Percentiles rank a stretch among this genome's conserved stretches.
Evolutionary conservation across 179 eudicot genomes (phyloP).

Genomic region (Gypsophila paniculata): DNA sequence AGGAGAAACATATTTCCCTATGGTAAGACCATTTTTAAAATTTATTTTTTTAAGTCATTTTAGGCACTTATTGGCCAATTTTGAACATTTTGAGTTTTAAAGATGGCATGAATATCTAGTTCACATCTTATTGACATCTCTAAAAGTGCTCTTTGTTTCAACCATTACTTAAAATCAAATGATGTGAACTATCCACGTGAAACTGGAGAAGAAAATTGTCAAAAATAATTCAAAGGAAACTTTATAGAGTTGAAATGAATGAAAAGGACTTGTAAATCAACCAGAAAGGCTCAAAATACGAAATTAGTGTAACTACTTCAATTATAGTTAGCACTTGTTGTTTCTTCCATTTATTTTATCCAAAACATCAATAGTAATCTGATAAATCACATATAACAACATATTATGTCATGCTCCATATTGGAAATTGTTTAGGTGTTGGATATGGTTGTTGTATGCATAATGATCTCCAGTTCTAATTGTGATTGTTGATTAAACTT

Average conservation of each 20-base stretch:
- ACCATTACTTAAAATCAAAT: not conserved
- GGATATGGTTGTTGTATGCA: too few relatives aligned
- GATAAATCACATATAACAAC: too few relatives aligned
- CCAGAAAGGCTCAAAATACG: slow-evolving; percentile 2
- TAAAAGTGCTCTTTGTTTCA: not conserved
- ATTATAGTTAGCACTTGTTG: not conserved
- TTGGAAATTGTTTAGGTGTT: too few relatives aligned
- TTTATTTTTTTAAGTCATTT: not conserved
- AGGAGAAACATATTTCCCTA: slow-evolving; percentile 89
- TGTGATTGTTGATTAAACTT: too few relatives aligned
- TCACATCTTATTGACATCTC: not conserved
- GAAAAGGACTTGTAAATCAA: not conserved
- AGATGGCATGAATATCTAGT: not conserved
- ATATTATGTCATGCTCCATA: too few relatives aligned
- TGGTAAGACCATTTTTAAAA: slow-evolving; percentile 45
- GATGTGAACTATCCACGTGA: not conserved
- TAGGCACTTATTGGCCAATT: not conserved
- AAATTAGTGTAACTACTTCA: not conserved
- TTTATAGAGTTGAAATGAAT: not conserved
- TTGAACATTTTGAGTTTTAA: too few relatives aligned
- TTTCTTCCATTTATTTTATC: too few relatives aligned
- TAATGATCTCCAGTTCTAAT: too few relatives aligned
- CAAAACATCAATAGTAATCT: too few relatives aligned
- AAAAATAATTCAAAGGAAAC: too few relatives aligned
- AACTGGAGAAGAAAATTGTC: too few relatives aligned